Percentiles rank a stretch among this genome's conserved stretches.
phyloP scores from a whole-genome alignment of 768 basidiomycete genomes.

The Peribolospora kevripleyi region DNA sequence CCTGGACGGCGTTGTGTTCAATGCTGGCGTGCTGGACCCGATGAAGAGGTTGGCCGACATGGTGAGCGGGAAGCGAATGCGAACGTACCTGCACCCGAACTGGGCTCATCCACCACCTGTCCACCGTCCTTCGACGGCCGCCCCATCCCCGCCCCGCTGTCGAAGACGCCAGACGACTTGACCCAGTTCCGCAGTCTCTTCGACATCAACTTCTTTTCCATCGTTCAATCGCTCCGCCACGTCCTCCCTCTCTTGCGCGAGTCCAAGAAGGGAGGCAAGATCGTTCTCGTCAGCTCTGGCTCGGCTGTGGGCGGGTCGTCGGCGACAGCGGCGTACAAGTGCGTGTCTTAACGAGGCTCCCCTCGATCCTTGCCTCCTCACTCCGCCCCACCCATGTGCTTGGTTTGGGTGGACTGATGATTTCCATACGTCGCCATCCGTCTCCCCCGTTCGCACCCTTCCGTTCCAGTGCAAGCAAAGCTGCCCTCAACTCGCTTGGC shows the following conservation, averaged over 20 bases:
- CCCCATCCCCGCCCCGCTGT: conserved; percentile 33
- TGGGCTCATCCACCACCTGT: conserved; percentile 26
- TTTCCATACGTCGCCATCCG: background rate
- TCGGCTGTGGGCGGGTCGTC: conserved; percentile 41
- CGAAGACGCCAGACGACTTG: conserved; percentile 10
- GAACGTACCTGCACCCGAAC: too few relatives aligned
- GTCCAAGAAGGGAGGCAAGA: conserved; percentile 25
- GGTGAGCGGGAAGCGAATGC: conserved; percentile 7
- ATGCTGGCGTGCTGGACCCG: conserved; percentile 57
- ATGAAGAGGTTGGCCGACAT: conserved; percentile 27
- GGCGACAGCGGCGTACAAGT: conserved; percentile 36
- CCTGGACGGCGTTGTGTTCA: conserved; percentile 57
- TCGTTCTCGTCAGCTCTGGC: conserved; percentile 70
- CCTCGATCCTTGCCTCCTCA: too few relatives aligned
- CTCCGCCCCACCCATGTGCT: too few relatives aligned
- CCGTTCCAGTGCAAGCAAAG: conserved; percentile 60
- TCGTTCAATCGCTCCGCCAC: conserved; percentile 41
- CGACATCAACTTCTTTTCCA: conserved; percentile 70
- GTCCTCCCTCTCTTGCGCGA: conserved; percentile 44
- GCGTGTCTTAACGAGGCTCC: background rate
- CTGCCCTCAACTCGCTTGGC: conserved; percentile 67
- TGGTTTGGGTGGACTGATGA: too few relatives aligned
- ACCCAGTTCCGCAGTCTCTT: conserved; percentile 23
- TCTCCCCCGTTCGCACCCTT: background rate
- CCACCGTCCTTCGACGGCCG: conserved; percentile 16